These are phyloP conservation scores for Aspergillus candidus DNA, from an alignment of 2,329 filamentous ascomycete genomes.

Conservation along the genomic window DNA sequence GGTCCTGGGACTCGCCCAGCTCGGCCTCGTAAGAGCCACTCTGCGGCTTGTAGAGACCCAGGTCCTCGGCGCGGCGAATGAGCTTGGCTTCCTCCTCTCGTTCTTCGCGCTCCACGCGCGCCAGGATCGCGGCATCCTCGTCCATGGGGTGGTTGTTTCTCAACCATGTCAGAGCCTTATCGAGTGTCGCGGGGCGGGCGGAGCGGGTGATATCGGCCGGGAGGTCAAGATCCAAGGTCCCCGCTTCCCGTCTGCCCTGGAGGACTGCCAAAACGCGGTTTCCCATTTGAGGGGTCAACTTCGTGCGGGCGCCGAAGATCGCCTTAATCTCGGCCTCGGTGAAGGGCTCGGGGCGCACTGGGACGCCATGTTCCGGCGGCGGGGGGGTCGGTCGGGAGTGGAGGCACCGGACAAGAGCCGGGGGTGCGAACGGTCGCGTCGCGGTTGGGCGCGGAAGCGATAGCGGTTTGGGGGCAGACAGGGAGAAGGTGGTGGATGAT, in stretches of 20 bases:
- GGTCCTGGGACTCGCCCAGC: slow-evolving; percentile 36
- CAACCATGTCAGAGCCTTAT: slow-evolving; percentile 37
- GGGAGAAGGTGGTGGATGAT: too few species aligned
- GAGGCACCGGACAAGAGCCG: too few species aligned
- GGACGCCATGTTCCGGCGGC: slow-evolving; percentile 22
- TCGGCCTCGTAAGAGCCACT: slow-evolving; percentile 40
- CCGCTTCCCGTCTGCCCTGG: slow-evolving; percentile 39
- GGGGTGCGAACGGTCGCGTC: too few species aligned
- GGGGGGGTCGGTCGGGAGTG: slow-evolving; percentile 3
- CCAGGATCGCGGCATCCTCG: slow-evolving; percentile 45
- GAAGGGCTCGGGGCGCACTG: slow-evolving; percentile 25
- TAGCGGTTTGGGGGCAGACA: too few species aligned
- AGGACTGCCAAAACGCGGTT: slow-evolving; percentile 37
- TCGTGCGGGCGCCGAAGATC: slow-evolving; percentile 29
- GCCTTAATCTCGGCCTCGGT: slow-evolving; percentile 27
- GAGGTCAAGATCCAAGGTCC: slow-evolving; percentile 42
- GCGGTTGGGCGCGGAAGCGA: too few species aligned
- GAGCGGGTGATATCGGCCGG: slow-evolving; percentile 33
- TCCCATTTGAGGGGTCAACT: slow-evolving; percentile 25
- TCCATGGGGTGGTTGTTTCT: slow-evolving; percentile 39
- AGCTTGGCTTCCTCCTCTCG: slow-evolving; percentile 33
- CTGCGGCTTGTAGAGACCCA: slow-evolving; percentile 40
- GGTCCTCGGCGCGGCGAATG: slow-evolving; percentile 32
- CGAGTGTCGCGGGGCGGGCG: slow-evolving; percentile 28
- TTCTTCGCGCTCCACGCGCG: slow-evolving; percentile 38